Percentiles rank a stretch among this genome's conserved stretches.
These are phyloP conservation scores for Trifolium dubium DNA, from an alignment of 306 rosid species.

Conservation along the genomic window DNA sequence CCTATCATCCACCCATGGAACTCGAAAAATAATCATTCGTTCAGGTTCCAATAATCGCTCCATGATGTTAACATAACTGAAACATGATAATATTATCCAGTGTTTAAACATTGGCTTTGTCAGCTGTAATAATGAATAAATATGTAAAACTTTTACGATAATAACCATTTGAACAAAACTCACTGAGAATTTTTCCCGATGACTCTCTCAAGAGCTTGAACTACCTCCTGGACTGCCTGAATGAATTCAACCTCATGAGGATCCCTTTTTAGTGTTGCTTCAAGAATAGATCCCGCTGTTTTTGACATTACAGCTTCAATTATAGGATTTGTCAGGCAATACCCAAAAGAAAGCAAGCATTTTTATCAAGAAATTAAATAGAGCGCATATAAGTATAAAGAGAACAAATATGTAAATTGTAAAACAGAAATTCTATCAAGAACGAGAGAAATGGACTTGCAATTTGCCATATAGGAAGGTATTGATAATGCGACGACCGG, in stretches of 20 bases:
- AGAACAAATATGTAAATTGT: constrained; percentile 19
- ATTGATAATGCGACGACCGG: constrained; percentile 5
- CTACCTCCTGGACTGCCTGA: constrained; percentile 83
- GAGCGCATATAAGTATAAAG: constrained; percentile 18
- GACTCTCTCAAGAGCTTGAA: constrained; percentile 95
- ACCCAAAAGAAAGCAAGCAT: constrained; percentile 39
- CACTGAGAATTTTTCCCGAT: constrained; percentile 93
- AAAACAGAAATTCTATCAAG: constrained; percentile 35
- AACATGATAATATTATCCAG: constrained; percentile 41
- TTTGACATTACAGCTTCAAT: constrained; percentile 86
- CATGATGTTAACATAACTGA: constrained; percentile 93
- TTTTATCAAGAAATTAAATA: constrained; percentile 19
- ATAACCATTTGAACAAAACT: constrained; percentile 48
- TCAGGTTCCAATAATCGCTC: constrained; percentile 98
- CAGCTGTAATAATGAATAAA: constrained; percentile 14
- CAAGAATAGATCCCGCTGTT: constrained; percentile 93
- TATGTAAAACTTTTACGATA: not conserved
- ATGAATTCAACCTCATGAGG: constrained; percentile 91
- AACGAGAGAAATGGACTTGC: constrained; percentile 25
- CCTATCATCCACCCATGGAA: constrained; percentile 97
- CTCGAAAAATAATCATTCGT: constrained; percentile 85
- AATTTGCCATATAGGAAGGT: not conserved
- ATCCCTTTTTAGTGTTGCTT: constrained; percentile 91
- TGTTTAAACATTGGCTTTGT: constrained; percentile 18
- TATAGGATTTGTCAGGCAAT: constrained; percentile 47